A percentile compares a stretch with the other conserved stretches of the same genome.
Conservation (phyloP, 768 basidiomycete genomes). For the Podaxis carcinomalis region DNA sequence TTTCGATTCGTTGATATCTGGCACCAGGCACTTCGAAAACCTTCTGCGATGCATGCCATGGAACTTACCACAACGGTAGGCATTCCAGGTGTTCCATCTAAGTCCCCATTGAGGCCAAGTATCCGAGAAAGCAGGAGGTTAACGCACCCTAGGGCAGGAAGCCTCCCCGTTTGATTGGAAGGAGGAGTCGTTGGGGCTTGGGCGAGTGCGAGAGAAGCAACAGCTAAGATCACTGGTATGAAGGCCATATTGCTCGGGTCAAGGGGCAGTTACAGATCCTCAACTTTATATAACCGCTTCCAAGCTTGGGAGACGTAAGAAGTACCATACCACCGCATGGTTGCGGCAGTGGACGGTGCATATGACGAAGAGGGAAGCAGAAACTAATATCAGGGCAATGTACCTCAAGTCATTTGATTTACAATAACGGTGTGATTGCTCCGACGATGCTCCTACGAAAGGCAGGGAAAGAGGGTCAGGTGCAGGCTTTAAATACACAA, state of each 20-base stretch:
- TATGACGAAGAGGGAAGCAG: neutral
- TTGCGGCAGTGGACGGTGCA: neutral
- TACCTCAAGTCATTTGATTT: neutral
- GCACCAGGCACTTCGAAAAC: neutral
- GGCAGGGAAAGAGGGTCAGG: neutral
- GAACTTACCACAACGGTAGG: conserved; percentile 31
- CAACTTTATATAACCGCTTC: neutral
- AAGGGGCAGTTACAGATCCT: neutral
- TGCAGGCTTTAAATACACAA: neutral
- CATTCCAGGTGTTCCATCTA: conserved; percentile 54
- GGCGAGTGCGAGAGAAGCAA: conserved; percentile 12
- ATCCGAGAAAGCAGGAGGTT: neutral
- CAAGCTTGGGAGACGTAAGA: neutral
- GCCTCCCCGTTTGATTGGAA: conserved; percentile 33
- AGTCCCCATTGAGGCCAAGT: neutral
- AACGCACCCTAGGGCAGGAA: conserved; percentile 42
- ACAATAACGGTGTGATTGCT: neutral
- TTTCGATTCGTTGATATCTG: conserved; percentile 42
- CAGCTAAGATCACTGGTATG: conserved; percentile 1
- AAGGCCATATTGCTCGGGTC: neutral
- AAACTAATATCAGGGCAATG: neutral
- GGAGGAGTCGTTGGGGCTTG: conserved; percentile 38
- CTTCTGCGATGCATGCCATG: neutral
- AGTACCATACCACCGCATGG: neutral
- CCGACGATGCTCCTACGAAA: conserved; percentile 2